Evolutionary conservation across 2,329 filamentous ascomycete genomes (phyloP).

Genomic region (Davidsoniella neocaledoniae): DNA sequence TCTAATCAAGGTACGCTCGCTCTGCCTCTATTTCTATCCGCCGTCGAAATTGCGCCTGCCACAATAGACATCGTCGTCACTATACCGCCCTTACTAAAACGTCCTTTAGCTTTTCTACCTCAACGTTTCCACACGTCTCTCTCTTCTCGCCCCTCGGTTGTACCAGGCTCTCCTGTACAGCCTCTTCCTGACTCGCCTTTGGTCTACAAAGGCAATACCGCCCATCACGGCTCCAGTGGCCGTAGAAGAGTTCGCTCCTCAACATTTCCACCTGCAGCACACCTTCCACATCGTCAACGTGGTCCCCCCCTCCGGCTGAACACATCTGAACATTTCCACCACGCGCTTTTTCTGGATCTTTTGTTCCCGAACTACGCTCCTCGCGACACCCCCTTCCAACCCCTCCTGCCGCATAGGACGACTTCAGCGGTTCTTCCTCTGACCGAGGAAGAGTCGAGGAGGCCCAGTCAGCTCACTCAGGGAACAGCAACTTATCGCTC

Average conservation of each 20-base stretch:
- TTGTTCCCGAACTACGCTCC: slow-evolving; percentile 27
- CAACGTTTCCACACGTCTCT: neutral
- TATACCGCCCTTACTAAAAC: neutral
- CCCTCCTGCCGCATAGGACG: slow-evolving; percentile 99
- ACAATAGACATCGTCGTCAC: neutral
- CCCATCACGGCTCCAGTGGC: slow-evolving; percentile 45
- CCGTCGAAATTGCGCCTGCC: neutral
- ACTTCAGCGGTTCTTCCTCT: slow-evolving; percentile 98
- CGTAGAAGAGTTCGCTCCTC: slow-evolving; percentile 45
- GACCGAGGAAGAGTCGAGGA: slow-evolving; percentile 97
- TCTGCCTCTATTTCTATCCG: too few species aligned
- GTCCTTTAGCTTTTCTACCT: slow-evolving; percentile 1
- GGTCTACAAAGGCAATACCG: slow-evolving; percentile 46
- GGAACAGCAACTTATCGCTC: slow-evolving; percentile 85
- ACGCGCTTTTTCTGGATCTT: slow-evolving; percentile 35
- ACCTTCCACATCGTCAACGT: slow-evolving; percentile 51
- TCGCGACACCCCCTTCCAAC: slow-evolving; percentile 41
- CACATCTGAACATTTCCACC: slow-evolving; percentile 28
- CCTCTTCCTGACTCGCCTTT: slow-evolving; percentile 32
- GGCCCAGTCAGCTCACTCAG: slow-evolving; percentile 83
- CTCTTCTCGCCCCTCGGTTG: neutral
- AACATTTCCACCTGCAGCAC: slow-evolving; percentile 53
- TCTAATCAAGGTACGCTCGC: neutral
- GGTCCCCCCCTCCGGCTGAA: slow-evolving; percentile 39
- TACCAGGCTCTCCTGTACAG: slow-evolving; percentile 6